Base-by-base conservation (phyloP, 176 grass and related monocot genomes). In the Neostapfia colusana region DNA sequence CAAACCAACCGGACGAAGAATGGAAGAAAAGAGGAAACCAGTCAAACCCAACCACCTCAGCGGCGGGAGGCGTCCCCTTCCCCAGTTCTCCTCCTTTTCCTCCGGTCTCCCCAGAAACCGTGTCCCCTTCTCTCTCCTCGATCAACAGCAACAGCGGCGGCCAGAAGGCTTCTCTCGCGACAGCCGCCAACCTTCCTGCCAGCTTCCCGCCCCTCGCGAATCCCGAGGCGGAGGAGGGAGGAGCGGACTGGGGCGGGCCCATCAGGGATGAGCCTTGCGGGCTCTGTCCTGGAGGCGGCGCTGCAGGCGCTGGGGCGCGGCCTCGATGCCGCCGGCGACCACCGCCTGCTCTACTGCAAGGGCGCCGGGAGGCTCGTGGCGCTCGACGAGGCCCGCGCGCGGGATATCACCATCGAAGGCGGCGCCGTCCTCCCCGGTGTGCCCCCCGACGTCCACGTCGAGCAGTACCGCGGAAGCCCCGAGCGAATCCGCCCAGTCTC, bases 331-430 rank as follows among this genome's bases (percentile, higher is more conserved):
- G 81, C 91, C 14, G 84, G 81, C 7, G 91, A 93, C 81, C 91
- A 93, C 67, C 82, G 91, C 9, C 69, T 93, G 56, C 91, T 93
- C 34, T 93, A 93, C 73, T 90, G 91, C 77, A 93, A 88, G 77
- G 91, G 91, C 69, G 49, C 73, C 18, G 91, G 84, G 63, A 86
- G 91, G 72, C 91, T 93, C 41, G 81, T 93, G 26, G 34, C 49
- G 10, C 81, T 81, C 56, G 84, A 89, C 42, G 87, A 81, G n/a
- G 88, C 69, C 60, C 81, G 77, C 44, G 75, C 83, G 42, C 75
- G 80, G 74, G 84, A 87, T 82, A 14, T 83, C 65, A 41, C 67
- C 56, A 4, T 84, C 77, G 1, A 21, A 43, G 71, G 44, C 75
- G 78, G 67, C 59, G 55, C 75, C 70, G 77, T 92, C 18, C 83